Evolutionary conservation across 257 asterid genomes (phyloP).

Genomic region (Fraxinus quadrangulata): DNA sequence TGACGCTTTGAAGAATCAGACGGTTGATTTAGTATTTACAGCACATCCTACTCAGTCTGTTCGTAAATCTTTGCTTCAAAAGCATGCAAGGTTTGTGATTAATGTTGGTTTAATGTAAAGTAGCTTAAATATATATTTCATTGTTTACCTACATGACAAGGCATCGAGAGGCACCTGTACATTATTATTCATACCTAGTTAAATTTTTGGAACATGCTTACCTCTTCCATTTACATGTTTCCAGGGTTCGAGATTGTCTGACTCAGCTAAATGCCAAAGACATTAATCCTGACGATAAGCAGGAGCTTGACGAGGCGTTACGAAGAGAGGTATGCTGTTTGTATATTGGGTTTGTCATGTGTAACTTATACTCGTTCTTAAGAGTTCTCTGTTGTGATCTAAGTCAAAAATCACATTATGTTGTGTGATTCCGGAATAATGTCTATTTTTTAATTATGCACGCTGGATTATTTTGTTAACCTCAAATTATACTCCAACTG

Average conservation of each 20-base stretch:
- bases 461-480: neutral
- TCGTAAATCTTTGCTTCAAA: conserved; percentile 92
- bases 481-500: neutral
- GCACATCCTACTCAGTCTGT: conserved; percentile 97
- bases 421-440: neutral
- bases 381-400: neutral
- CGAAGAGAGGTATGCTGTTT: conserved; percentile 78
- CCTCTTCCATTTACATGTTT: conserved; percentile 2
- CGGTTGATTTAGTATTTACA: conserved; percentile 81
- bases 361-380: neutral
- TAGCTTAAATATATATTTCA: neutral
- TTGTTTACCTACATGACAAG: neutral
- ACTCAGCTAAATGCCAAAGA: conserved; percentile 81
- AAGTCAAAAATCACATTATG: neutral
- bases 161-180: neutral
- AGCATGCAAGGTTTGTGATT: conserved; percentile 73
- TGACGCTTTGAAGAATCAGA: conserved; percentile 31
- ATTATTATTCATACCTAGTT: too few relatives aligned
- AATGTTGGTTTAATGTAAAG: neutral
- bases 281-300: conserved; percentile 88
- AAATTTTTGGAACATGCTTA: neutral
- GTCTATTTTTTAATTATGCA: neutral
- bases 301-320: conserved; percentile 92
- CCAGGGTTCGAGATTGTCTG: conserved; percentile 79
- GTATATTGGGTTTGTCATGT: conserved; percentile 12